Conservation (phyloP, 73 alveolate genomes). For the Paraurostyla sp. region DNA sequence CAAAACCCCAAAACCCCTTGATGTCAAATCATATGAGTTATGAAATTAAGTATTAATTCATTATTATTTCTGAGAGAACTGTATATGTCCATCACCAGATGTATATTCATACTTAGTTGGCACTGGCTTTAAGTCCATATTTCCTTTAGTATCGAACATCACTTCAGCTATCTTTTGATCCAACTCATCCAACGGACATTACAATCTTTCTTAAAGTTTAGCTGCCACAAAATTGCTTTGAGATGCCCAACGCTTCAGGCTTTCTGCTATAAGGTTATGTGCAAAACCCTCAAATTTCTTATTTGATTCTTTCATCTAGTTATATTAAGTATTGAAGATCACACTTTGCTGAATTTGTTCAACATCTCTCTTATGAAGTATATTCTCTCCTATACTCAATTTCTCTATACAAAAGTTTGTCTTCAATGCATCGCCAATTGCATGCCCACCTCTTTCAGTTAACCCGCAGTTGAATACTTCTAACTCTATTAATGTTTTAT, state of each 20-base stretch:
- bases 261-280: constrained; percentile 79
- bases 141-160: constrained; percentile 65
- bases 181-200: constrained; percentile 75
- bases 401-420: constrained; percentile 82
- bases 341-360: constrained; percentile 77
- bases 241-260: constrained; percentile 78
- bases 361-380: constrained; percentile 66
- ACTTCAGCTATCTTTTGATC: constrained; percentile 81
- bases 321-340: constrained; percentile 80
- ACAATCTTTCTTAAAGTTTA: constrained; percentile 72
- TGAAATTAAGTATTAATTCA: too few species aligned
- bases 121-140: constrained; percentile 61
- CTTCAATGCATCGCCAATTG: constrained; percentile 81
- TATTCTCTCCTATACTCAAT: constrained; percentile 81
- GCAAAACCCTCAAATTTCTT: constrained; percentile 83
- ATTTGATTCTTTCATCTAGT: constrained; percentile 78
- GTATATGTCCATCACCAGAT: constrained; percentile 72
- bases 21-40: too few species aligned
- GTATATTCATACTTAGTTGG: constrained; percentile 67
- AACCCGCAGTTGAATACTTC: constrained; percentile 78
- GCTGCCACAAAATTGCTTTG: constrained; percentile 75
- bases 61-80: constrained; percentile 6
- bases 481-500: constrained; percentile 69
- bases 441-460: constrained; percentile 72
- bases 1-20: too few species aligned